Percentiles rank a stretch among this genome's conserved stretches.
Conservation (phyloP, 2,329 filamentous ascomycete species). For the Beauveria sp. region DNA sequence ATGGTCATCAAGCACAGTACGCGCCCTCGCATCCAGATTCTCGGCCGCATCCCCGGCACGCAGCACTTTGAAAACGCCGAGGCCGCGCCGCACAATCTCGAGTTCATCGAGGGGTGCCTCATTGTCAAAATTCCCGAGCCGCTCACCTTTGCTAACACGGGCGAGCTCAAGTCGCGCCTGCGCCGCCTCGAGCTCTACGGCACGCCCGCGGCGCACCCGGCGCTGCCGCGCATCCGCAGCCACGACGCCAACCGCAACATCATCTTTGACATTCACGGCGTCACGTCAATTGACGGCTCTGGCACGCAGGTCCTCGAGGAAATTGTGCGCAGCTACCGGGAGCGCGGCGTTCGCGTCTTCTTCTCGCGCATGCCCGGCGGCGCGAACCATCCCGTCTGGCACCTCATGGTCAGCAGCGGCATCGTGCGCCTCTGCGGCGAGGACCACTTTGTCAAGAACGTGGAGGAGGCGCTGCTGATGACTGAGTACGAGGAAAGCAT, state of each 20-base stretch:
- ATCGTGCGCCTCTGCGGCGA: conserved; percentile 76
- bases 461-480: conserved; percentile 75
- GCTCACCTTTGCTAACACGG: conserved; percentile 93
- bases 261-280: conserved; percentile 97
- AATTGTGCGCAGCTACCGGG: conserved; percentile 76
- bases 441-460: conserved; percentile 70
- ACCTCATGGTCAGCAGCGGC: conserved; percentile 67
- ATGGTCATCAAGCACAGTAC: conserved; percentile 88
- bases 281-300: conserved; percentile 87
- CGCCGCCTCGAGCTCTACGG: conserved; percentile 83
- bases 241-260: conserved; percentile 84
- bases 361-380: conserved; percentile 53
- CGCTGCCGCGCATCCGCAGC: conserved; percentile 68
- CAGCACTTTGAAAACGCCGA: conserved; percentile 82
- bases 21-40: conserved; percentile 88
- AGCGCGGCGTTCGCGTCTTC: conserved; percentile 68
- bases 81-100: conserved; percentile 62
- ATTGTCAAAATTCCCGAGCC: conserved; percentile 98
- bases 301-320: conserved; percentile 87
- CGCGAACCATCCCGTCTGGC: conserved; percentile 52
- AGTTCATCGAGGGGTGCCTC: conserved; percentile 85
- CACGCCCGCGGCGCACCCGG: conserved; percentile 76
- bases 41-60: conserved; percentile 80
- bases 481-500: conserved; percentile 62
- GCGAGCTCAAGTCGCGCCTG: conserved; percentile 77